Conservation (phyloP, 352 stramenopile species). For the Globisporangium nunn region DNA sequence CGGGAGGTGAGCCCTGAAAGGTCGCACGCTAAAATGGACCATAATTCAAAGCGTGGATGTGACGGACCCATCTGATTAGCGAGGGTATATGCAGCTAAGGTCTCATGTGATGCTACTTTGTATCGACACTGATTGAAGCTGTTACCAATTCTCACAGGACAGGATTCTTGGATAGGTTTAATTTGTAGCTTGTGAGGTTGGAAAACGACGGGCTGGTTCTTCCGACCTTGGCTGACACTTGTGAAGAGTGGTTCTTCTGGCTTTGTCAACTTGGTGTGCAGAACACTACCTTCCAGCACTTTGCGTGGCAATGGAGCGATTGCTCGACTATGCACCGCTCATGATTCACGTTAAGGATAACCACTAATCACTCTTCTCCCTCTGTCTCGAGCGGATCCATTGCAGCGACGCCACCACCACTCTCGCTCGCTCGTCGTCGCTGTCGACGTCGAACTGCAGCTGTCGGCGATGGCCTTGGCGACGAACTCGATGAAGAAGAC, state of each 20-base stretch:
- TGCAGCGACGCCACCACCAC: not conserved
- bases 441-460: conserved; percentile 1
- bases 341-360: not conserved
- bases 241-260: too few species aligned
- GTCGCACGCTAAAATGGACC: not conserved
- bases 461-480: not conserved
- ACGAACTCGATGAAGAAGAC: conserved; percentile 7
- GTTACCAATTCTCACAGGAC: not conserved
- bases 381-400: not conserved
- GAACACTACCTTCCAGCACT: too few species aligned
- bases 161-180: not conserved
- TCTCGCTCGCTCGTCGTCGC: conserved; percentile 2
- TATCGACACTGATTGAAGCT: too few species aligned
- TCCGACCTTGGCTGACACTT: too few species aligned
- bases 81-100: too few species aligned
- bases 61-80: not conserved
- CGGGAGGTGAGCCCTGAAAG: not conserved
- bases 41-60: not conserved
- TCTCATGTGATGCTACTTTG: too few species aligned
- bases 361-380: not conserved
- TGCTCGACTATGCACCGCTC: not conserved
- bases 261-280: too few species aligned
- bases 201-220: too few species aligned
- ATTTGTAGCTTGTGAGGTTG: too few species aligned
- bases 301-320: too few species aligned